Percentiles rank a stretch among this genome's conserved stretches.
Conservation (phyloP, 768 basidiomycete species). For the Termitomyces bulborhizus region DNA sequence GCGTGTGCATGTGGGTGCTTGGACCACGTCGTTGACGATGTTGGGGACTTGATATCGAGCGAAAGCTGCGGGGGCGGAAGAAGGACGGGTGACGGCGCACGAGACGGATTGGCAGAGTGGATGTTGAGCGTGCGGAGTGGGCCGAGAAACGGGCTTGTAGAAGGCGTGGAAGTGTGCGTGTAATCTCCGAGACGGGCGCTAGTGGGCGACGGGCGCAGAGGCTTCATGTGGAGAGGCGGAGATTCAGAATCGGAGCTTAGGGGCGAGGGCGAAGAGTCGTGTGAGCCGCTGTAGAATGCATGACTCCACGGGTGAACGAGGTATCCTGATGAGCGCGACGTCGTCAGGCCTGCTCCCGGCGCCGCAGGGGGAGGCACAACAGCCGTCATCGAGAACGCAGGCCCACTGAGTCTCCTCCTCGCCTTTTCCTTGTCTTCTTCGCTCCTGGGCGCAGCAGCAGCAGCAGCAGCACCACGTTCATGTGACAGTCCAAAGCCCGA, state of each 20-base stretch:
- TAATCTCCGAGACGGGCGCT: conserved; percentile 10
- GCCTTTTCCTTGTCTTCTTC: conserved; percentile 13
- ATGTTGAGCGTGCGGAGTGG: conserved; percentile 72
- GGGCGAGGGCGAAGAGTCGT: conserved; percentile 65
- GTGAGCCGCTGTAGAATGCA: conserved; percentile 28
- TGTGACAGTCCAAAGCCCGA: conserved; percentile 28
- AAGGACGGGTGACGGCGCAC: conserved; percentile 66
- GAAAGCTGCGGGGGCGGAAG: conserved; percentile 44
- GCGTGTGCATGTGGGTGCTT: no score
- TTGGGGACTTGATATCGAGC: not conserved
- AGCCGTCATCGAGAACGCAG: conserved; percentile 34
- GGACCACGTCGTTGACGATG: no score
- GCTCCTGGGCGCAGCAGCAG: not conserved
- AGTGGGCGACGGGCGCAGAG: not conserved
- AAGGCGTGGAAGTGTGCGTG: conserved; percentile 30
- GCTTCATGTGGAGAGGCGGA: no score
- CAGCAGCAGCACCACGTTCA: conserved; percentile 17
- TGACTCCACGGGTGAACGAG: conserved; percentile 32
- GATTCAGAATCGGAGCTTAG: conserved; percentile 61
- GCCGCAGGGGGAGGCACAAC: conserved; percentile 14
- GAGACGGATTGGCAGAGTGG: conserved; percentile 61
- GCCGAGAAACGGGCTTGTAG: conserved; percentile 76
- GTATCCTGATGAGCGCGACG: conserved; percentile 37
- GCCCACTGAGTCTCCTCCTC: conserved; percentile 48
- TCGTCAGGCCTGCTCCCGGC: conserved; percentile 6